Conservation (phyloP, 225 moss, liverwort and hornwort species). For the Pseudisothecium myosuroides region DNA sequence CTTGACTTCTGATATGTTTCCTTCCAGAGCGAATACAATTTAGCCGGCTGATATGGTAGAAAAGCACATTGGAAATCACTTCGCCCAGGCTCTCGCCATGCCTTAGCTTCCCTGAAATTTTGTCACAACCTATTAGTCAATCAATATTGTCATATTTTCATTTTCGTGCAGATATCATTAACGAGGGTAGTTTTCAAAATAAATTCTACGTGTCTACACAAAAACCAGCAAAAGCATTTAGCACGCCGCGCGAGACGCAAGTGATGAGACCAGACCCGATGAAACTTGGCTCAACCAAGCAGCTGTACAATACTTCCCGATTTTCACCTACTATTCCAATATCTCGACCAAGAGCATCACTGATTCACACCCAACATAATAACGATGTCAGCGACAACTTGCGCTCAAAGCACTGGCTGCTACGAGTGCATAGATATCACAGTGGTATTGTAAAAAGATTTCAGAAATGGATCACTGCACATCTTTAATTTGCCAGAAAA, state of each 20-base stretch:
- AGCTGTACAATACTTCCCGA: slow-evolving; percentile 83
- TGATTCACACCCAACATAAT: slow-evolving; percentile 11
- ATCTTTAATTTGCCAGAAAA: not conserved
- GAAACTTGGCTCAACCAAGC: slow-evolving; percentile 60
- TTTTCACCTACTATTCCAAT: slow-evolving; percentile 61
- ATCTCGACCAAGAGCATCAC: slow-evolving; percentile 62
- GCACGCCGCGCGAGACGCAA: not conserved
- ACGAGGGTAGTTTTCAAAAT: not conserved
- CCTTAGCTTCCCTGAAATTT: slow-evolving; percentile 54
- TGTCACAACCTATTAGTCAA: not conserved
- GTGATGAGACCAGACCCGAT: slow-evolving; percentile 47
- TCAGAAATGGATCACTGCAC: not conserved
- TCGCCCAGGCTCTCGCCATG: slow-evolving; percentile 75
- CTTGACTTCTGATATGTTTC: slow-evolving; percentile 29
- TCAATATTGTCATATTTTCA: not conserved
- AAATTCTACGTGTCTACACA: not conserved
- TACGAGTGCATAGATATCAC: not conserved
- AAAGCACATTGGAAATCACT: slow-evolving; percentile 67
- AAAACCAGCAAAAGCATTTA: not conserved
- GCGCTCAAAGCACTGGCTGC: not conserved
- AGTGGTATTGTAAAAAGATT: not conserved
- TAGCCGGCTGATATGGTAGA: slow-evolving; percentile 49
- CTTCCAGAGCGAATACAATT: slow-evolving; percentile 17
- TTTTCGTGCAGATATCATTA: not conserved
- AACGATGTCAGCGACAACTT: not conserved